A percentile compares a stretch with the other conserved stretches of the same genome.
phyloP scores from a whole-genome alignment of 352 stramenopile species.

The Globisporangium echinulatum region DNA sequence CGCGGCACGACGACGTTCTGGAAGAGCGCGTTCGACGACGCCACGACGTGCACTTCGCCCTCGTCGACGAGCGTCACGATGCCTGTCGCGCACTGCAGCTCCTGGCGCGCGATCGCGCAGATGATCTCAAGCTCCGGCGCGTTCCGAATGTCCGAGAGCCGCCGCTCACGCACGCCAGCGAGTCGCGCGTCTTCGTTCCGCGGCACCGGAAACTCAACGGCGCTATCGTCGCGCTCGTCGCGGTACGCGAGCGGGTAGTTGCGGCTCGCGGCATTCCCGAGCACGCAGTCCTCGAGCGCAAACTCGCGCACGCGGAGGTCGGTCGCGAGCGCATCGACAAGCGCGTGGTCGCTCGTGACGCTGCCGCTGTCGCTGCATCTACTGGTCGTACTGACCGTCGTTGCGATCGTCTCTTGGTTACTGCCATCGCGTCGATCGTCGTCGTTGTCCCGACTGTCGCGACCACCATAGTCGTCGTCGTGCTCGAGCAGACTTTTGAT shows the following conservation, averaged over 20 bases:
- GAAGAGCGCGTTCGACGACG: conserved; percentile 30
- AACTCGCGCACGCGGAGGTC: conserved; percentile 7
- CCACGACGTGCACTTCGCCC: conserved; percentile 31
- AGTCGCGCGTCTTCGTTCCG: conserved; percentile 32
- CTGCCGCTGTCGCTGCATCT: background rate
- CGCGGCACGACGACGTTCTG: conserved; percentile 24
- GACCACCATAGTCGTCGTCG: background rate
- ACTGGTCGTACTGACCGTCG: background rate
- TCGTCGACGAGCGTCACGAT: conserved; percentile 45
- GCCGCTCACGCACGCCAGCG: conserved; percentile 26
- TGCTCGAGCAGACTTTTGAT: conserved; percentile 48
- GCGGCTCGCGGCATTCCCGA: conserved; percentile 22
- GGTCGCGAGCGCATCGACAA: conserved; percentile 1
- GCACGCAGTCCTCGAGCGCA: conserved; percentile 12
- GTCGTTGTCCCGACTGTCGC: background rate
- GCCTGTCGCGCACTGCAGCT: conserved; percentile 39
- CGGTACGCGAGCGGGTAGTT: conserved; percentile 26
- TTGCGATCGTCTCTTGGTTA: too few relatives aligned
- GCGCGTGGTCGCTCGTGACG: background rate
- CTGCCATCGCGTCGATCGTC: background rate
- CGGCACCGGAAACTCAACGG: conserved; percentile 22
- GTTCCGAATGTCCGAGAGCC: conserved; percentile 32
- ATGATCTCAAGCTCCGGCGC: conserved; percentile 58
- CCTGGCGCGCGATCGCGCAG: conserved; percentile 40
- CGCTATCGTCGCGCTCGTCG: conserved; percentile 9